phyloP scores from a whole-genome alignment of 148 eudicot species.

The Rhododendron williamsianum region DNA sequence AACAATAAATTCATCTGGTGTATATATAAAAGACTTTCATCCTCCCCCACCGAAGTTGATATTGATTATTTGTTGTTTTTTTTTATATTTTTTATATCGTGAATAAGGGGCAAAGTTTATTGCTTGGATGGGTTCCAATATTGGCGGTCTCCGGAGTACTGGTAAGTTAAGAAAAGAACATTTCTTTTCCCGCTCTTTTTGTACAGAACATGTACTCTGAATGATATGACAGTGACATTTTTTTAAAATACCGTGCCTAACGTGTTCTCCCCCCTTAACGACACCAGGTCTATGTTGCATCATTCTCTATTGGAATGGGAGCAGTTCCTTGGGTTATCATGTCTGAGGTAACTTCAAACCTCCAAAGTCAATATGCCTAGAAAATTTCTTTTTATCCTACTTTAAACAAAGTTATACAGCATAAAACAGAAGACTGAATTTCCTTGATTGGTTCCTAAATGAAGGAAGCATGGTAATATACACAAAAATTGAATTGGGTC shows the following conservation, averaged over 20 bases:
- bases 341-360: constrained; percentile 56
- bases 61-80: not conserved
- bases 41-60: not conserved
- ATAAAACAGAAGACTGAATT: no score
- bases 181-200: not conserved
- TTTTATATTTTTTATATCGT: no score
- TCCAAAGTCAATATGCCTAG: not conserved
- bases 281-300: constrained; percentile 49
- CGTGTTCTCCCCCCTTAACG: not conserved
- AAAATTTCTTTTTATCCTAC: not conserved
- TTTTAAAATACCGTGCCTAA: not conserved
- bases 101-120: constrained; percentile 44
- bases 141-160: constrained; percentile 70
- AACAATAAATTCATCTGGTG: no score
- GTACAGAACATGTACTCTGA: not conserved
- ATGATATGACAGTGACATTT: not conserved
- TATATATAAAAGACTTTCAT: not conserved
- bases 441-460: no score
- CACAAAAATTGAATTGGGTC: no score
- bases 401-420: no score
- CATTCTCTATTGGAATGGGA: constrained; percentile 80
- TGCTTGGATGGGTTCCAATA: constrained; percentile 57
- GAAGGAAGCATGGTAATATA: no score
- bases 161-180: constrained; percentile 29
- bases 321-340: constrained; percentile 87